Conservation (phyloP, 352 stramenopile species). For the Stramenopiles sp. region DNA sequence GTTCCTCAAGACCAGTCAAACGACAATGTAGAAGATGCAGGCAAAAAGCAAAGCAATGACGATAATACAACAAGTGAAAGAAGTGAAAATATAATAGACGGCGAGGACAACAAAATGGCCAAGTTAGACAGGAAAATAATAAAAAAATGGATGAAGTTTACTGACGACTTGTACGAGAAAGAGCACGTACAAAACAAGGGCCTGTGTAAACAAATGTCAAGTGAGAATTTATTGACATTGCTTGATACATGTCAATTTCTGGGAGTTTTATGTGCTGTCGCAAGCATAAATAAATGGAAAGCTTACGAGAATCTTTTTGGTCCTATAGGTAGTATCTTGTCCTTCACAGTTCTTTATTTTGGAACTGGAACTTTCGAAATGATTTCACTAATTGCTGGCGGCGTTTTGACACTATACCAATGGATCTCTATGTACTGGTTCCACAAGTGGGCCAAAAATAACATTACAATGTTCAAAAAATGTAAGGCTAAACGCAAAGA, state of each 20-base stretch:
- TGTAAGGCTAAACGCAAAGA: neutral
- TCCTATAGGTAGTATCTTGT: neutral
- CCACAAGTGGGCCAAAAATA: neutral
- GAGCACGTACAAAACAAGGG: neutral
- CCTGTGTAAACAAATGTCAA: neutral
- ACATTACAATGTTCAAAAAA: neutral
- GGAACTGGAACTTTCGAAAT: neutral
- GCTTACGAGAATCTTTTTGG: too few relatives aligned
- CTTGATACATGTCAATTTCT: neutral
- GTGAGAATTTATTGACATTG: neutral
- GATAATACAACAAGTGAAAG: neutral
- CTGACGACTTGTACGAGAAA: neutral
- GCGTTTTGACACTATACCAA: neutral
- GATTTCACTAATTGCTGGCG: neutral
- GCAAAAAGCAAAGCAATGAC: too few relatives aligned
- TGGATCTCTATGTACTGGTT: neutral
- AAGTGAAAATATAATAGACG: too few relatives aligned
- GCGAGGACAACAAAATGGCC: neutral
- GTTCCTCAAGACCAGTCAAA: too few relatives aligned
- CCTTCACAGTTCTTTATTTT: neutral
- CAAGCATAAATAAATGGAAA: neutral
- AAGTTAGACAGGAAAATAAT: neutral
- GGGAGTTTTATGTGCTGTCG: neutral
- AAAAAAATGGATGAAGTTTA: constrained; percentile 8
- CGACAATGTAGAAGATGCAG: too few relatives aligned